Base-by-base conservation (phyloP, 2,329 filamentous ascomycete species). In the Lecanicillium sp. region DNA sequence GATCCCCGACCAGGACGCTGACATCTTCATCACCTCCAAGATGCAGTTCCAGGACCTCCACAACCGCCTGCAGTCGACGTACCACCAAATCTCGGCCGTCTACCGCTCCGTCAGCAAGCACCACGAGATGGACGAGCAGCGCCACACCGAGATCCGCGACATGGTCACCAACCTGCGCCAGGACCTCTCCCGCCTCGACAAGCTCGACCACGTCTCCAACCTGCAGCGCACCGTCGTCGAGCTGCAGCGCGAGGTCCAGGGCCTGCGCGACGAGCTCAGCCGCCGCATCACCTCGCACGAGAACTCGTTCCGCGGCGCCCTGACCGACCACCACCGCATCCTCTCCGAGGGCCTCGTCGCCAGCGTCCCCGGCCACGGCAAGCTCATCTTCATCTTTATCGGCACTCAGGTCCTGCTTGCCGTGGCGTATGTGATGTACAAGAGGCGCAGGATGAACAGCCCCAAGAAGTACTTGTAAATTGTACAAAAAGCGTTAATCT, bases 381-480 rank as follows among this genome's bases (percentile, higher is more conserved):
- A 59, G 46, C 59, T 79, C 49, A 74, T 94, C 47, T 72, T 82
- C 52, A 65, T 88, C 43, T 72, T 94, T 42, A 68, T 95, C 40
- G 79, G 74, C 14, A 78, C 86, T 46, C 88, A 96, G 63, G 55
- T 85, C 35, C 57, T 87, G 48, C 66, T 94, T 22, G 77, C 77
- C 1, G 77, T 62, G 3, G 74, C 71, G 1, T 95, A 89, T 56
- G 59, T 87, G 28, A 57, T 81, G 43, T 95, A 95, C 65, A 94
- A 94, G 74, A 75, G 79, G 51, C 80, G 83, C 55, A 77, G 82
- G 62, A 71, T 76, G 29, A 79, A 71, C 46, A 77, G 79, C 60
- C 87, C 87, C n/a, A 95, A 95, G 73, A 96, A 96, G 66, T 96
- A 88, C 61, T 65, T 95, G 57, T 95, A 69, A 54, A 39, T n/a